Conservation (phyloP, 2,329 filamentous ascomycete species). For the Ophiostoma ips region DNA sequence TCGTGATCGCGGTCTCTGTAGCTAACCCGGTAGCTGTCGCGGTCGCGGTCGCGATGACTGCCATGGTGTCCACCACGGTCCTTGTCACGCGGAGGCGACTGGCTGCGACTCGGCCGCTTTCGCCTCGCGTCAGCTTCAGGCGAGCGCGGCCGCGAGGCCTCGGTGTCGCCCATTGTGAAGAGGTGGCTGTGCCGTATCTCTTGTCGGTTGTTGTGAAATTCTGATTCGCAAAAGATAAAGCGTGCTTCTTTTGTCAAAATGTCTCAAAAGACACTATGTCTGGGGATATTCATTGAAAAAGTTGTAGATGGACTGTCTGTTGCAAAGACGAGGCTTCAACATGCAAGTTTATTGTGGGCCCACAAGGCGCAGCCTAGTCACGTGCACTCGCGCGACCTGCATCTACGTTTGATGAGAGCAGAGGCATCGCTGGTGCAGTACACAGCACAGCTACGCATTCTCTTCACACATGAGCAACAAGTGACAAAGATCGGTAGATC, state of each 20-base stretch:
- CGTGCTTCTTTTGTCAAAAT: too few species aligned
- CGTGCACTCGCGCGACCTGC: not conserved
- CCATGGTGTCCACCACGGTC: not conserved
- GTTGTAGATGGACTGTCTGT: too few species aligned
- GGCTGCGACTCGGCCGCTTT: slow-evolving; percentile 7
- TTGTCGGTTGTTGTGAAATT: too few species aligned
- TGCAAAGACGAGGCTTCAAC: not conserved
- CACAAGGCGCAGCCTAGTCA: not conserved
- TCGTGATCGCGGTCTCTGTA: slow-evolving; percentile 7
- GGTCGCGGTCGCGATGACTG: slow-evolving; percentile 5
- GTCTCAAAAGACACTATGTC: too few species aligned
- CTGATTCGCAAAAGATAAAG: too few species aligned
- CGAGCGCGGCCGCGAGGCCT: slow-evolving; percentile 4
- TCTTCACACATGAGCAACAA: not conserved
- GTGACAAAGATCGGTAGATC: not conserved
- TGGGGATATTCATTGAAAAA: too few species aligned
- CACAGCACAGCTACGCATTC: not conserved
- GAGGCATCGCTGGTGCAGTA: not conserved
- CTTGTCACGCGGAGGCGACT: slow-evolving; percentile 1
- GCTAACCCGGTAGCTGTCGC: slow-evolving; percentile 9
- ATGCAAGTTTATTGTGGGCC: slow-evolving; percentile 1
- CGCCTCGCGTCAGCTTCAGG: not conserved
- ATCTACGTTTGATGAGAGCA: not conserved
- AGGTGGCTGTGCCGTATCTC: not conserved
- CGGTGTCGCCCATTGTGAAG: slow-evolving; percentile 3